Evolutionary conservation across 768 basidiomycete species (phyloP), one percentile per base, ranked within the genome.

Genomic region (Boletus coccyginus): DNA sequence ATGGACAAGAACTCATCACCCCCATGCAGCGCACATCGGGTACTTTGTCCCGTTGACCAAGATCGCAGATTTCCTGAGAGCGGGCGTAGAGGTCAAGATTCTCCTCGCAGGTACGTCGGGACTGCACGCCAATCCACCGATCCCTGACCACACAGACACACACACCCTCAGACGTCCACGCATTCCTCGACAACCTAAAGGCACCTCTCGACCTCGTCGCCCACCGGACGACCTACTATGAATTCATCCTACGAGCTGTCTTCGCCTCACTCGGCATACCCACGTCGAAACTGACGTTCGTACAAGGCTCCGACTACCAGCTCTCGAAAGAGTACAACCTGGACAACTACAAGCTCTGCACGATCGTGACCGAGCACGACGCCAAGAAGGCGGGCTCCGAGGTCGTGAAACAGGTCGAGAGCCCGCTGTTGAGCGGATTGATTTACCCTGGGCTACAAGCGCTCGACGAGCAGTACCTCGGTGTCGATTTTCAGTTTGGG

Each of bases 331-430:
- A 96, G 61, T 99, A 96, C 80, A 97, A 87, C 64, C 79, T 98
- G 66, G 97, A 98, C 75, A 91, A 95, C 67, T 98, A 94, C 84
- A 82, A 82, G 64, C 82, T 98, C 47, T 91, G 88, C 64, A 85
- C 95, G n/a, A 87, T 85, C 56, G 94, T 96, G 19, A 85, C 92
- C 2, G 93, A 98, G 63, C 94, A 96, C 72, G 97, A 98, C 62
- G 94, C 96, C 27, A 96, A 96, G 71, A 97, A 97, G 73, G 97
- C 97, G 0, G 97, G 97, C 7, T 95, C 97, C 3, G 97, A 98
- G 70, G 97, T 98, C 53, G 97, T 99, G 63, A 98, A 98, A 73
- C 96, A 98, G 72, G 91, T 95, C 7, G 91, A 94, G 58, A 93
- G 88, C 66, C 91, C 94, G 1, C 76, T 95, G 48, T 77, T 99